Conservation (phyloP, 441 rosid genomes). For the Sinapis alba region DNA sequence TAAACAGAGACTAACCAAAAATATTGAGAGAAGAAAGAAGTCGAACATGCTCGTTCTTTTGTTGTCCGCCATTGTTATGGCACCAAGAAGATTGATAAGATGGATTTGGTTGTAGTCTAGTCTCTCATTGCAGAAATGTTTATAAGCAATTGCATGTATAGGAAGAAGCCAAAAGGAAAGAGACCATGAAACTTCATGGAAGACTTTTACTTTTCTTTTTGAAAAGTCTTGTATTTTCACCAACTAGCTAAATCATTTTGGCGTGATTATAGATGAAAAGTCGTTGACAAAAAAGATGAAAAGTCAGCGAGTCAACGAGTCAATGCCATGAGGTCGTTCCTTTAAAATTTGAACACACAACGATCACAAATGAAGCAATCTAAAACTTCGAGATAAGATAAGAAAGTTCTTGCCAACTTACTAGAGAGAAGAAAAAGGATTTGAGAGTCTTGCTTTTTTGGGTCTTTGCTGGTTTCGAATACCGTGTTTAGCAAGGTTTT, state of each 20-base stretch:
- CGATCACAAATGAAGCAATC: neutral
- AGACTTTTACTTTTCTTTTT: neutral
- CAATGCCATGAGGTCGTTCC: neutral
- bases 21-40: slow-evolving; percentile 13
- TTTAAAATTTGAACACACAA: neutral
- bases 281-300: neutral
- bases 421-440: neutral
- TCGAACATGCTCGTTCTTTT: neutral
- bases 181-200: neutral
- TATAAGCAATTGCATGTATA: neutral
- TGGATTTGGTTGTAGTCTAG: neutral
- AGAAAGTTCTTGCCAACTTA: neutral
- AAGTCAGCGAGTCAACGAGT: neutral
- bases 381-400: neutral
- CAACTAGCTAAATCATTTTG: neutral
- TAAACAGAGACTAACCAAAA: slow-evolving; percentile 13
- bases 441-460: neutral
- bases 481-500: neutral
- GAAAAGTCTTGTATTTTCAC: neutral
- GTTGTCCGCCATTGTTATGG: slow-evolving; percentile 20
- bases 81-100: neutral
- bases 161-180: neutral
- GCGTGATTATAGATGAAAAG: neutral
- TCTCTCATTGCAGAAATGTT: neutral
- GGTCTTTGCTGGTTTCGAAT: neutral